Conservation (phyloP, 2,329 filamentous ascomycete genomes). For the Furcasterigmium sp. region DNA sequence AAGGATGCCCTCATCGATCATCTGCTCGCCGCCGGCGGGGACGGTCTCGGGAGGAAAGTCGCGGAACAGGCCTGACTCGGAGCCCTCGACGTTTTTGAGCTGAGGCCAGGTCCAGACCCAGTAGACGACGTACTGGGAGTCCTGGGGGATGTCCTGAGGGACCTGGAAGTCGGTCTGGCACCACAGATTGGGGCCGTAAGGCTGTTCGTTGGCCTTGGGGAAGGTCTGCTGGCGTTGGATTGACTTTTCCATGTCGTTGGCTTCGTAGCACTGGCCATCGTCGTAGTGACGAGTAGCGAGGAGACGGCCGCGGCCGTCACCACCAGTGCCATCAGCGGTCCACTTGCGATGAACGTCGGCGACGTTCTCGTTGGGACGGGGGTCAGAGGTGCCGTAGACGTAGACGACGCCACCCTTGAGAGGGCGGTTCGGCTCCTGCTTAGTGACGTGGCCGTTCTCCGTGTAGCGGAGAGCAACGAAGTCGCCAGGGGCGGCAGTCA, state of each 20-base stretch:
- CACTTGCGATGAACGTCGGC: conserved; percentile 69
- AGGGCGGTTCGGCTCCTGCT: conserved; percentile 49
- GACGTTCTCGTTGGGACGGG: conserved; percentile 43
- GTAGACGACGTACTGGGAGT: conserved; percentile 73
- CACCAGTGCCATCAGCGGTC: conserved; percentile 75
- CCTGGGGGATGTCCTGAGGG: conserved; percentile 57
- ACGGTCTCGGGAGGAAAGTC: conserved; percentile 26
- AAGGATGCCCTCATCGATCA: conserved; percentile 11
- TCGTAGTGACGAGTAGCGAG: conserved; percentile 78
- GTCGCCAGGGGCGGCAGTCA: conserved; percentile 56
- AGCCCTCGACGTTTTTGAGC: conserved; percentile 34
- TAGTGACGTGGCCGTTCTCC: conserved; percentile 73
- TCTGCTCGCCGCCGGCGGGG: conserved; percentile 12
- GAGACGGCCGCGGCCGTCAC: conserved; percentile 71
- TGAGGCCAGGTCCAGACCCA: conserved; percentile 97
- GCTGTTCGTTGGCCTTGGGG: conserved; percentile 41
- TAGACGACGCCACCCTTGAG: conserved; percentile 66
- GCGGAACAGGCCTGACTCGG: conserved; percentile 34
- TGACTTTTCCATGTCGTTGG: conserved; percentile 57
- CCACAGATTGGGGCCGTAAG: conserved; percentile 56
- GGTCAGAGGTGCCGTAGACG: conserved; percentile 65
- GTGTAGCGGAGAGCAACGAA: conserved; percentile 62
- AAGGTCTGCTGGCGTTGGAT: conserved; percentile 51
- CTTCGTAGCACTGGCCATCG: conserved; percentile 84
- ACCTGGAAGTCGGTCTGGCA: conserved; percentile 81